phyloP scores from a whole-genome alignment of 2,329 filamentous ascomycete genomes.

The Seiridium cupressi region DNA sequence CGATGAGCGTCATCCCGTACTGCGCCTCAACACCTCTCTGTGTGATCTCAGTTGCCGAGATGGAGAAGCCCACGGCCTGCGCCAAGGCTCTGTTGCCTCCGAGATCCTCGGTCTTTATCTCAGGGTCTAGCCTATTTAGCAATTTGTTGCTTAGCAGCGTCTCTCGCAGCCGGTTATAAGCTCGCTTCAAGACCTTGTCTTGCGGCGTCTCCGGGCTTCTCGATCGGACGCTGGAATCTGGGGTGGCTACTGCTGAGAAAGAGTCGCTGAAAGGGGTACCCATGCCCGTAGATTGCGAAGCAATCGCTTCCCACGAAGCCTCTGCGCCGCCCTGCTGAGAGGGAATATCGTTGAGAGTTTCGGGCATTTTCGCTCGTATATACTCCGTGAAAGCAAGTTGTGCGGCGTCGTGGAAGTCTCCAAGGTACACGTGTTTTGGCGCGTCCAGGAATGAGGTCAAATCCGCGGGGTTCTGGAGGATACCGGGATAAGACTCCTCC shows the following conservation, averaged over 20 bases:
- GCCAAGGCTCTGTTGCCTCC: slow-evolving; percentile 59
- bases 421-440: slow-evolving; percentile 38
- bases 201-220: slow-evolving; percentile 31
- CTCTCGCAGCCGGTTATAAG: slow-evolving; percentile 60
- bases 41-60: slow-evolving; percentile 86
- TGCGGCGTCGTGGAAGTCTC: slow-evolving; percentile 13
- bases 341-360: slow-evolving; percentile 36
- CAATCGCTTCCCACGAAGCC: slow-evolving; percentile 38
- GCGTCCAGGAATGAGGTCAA: slow-evolving; percentile 70
- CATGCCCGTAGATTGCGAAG: slow-evolving; percentile 28
- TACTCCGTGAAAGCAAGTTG: slow-evolving; percentile 37
- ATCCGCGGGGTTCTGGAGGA: slow-evolving; percentile 55
- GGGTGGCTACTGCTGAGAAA: slow-evolving; percentile 36
- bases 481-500: slow-evolving; percentile 77
- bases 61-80: slow-evolving; percentile 74
- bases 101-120: slow-evolving; percentile 42
- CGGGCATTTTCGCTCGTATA: slow-evolving; percentile 34
- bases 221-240: slow-evolving; percentile 32
- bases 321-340: slow-evolving; percentile 35
- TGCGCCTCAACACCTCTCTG: slow-evolving; percentile 80
- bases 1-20: slow-evolving; percentile 71
- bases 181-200: slow-evolving; percentile 53
- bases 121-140: slow-evolving; percentile 17
- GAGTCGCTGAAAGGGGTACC: slow-evolving; percentile 41
- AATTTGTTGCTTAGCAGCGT: slow-evolving; percentile 58